Evolutionary conservation across 1,284 basidiomycete genomes (phyloP).

Genomic region (Cystobasidium sp.): DNA sequence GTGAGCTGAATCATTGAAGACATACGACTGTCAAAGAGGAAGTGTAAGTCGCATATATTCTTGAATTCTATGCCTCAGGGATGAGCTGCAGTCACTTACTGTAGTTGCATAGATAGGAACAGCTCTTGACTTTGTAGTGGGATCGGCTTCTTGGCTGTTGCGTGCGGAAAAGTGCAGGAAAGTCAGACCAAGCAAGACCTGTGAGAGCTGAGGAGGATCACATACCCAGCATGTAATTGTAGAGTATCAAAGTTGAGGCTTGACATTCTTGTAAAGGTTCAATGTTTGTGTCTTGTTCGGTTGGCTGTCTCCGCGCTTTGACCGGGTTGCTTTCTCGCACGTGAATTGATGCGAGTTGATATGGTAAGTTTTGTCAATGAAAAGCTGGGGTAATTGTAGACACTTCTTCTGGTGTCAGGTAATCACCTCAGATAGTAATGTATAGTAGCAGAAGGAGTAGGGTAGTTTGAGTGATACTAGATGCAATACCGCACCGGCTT

Average conservation of each 20-base stretch:
- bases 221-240: constrained; percentile 74
- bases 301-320: constrained; percentile 5
- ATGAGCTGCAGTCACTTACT: background rate
- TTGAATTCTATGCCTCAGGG: background rate
- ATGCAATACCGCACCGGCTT: too few species aligned
- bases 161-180: constrained; percentile 60
- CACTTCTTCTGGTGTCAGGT: too few species aligned
- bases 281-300: background rate
- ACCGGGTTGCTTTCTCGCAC: background rate
- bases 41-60: constrained; percentile 59
- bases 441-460: too few species aligned
- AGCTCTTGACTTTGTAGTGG: constrained; percentile 64
- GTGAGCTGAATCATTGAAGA: constrained; percentile 81
- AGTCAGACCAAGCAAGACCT: constrained; percentile 60
- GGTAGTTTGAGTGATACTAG: too few species aligned
- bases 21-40: constrained; percentile 62
- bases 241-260: constrained; percentile 68
- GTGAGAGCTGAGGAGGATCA: background rate
- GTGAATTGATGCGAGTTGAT: too few species aligned
- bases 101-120: constrained; percentile 71
- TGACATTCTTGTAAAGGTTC: background rate
- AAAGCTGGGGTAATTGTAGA: too few species aligned
- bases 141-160: constrained; percentile 44
- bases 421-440: too few species aligned
- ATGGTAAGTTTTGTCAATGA: too few species aligned